Conservation (phyloP, 805 yeast genomes). For the Candida germanica region DNA sequence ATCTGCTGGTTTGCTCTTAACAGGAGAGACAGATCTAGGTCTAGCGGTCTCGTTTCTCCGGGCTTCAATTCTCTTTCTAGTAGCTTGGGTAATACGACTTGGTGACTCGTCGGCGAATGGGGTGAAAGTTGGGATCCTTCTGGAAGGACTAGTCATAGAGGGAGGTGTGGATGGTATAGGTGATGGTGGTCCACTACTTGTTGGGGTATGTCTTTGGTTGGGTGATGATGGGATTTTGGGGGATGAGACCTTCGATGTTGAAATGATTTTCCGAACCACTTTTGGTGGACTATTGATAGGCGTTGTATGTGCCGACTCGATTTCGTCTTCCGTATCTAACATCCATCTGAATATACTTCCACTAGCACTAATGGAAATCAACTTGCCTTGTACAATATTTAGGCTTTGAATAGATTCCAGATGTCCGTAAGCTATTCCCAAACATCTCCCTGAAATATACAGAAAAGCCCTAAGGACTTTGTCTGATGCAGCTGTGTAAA, state of each 20-base stretch:
- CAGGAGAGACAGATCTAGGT: slow-evolving; percentile 10
- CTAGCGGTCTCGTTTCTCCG: slow-evolving; percentile 5
- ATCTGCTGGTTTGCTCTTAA: slow-evolving; percentile 1
- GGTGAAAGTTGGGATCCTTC: neutral
- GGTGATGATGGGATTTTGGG: neutral
- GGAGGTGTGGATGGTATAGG: slow-evolving; percentile 1
- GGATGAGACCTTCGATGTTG: neutral
- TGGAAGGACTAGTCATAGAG: slow-evolving; percentile 14
- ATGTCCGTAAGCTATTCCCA: slow-evolving; percentile 56
- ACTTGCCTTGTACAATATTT: slow-evolving; percentile 19
- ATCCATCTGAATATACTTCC: slow-evolving; percentile 57
- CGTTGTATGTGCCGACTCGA: neutral
- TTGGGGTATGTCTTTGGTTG: neutral
- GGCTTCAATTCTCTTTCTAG: slow-evolving; percentile 33
- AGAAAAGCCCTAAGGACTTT: slow-evolving; percentile 53
- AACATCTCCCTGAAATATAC: slow-evolving; percentile 42
- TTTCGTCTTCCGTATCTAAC: slow-evolving; percentile 4
- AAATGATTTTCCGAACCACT: neutral
- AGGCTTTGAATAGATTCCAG: slow-evolving; percentile 47
- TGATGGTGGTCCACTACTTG: slow-evolving; percentile 3
- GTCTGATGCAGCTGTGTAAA: slow-evolving; percentile 50
- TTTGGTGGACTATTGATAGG: neutral
- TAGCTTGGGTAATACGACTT: slow-evolving; percentile 24
- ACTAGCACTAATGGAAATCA: slow-evolving; percentile 47
- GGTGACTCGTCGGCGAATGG: slow-evolving; percentile 8